Evolutionary conservation across 345 rosid genomes (phyloP).

Genomic region (Rubroshorea leprosula): DNA sequence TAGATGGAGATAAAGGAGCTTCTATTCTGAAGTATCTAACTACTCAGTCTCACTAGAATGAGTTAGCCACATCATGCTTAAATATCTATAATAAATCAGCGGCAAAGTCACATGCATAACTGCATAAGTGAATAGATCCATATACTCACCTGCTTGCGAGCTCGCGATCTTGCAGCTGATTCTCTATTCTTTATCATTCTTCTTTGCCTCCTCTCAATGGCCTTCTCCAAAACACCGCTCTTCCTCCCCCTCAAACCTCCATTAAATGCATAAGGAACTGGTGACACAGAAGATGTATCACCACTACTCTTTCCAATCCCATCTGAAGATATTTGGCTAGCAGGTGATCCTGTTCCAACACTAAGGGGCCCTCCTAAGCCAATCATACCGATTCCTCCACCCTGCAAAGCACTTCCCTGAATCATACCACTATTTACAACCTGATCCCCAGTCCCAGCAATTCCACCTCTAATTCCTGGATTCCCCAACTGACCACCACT

Average conservation of each 20-base stretch:
- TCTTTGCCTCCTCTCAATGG: slow-evolving; percentile 92
- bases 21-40: too few relatives aligned
- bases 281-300: slow-evolving; percentile 74
- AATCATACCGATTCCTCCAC: slow-evolving; percentile 57
- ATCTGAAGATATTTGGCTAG: slow-evolving; percentile 69
- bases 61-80: too few relatives aligned
- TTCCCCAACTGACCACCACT: slow-evolving; percentile 28
- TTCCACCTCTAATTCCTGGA: slow-evolving; percentile 61
- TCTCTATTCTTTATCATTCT: slow-evolving; percentile 99
- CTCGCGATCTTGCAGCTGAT: slow-evolving; percentile 97
- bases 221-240: slow-evolving; percentile 70
- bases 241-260: slow-evolving; percentile 72
- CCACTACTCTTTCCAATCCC: slow-evolving; percentile 69
- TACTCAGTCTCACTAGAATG: too few relatives aligned
- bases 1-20: too few relatives aligned
- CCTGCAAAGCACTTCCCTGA: slow-evolving; percentile 40
- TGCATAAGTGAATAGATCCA: slow-evolving; percentile 7
- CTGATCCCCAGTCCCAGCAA: slow-evolving; percentile 47
- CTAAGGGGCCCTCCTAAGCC: slow-evolving; percentile 46
- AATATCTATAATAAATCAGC: too few relatives aligned
- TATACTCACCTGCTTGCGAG: slow-evolving; percentile 87
- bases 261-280: slow-evolving; percentile 69
- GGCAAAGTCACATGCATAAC: not conserved
- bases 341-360: slow-evolving; percentile 53
- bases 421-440: slow-evolving; percentile 40